phyloP scores from a whole-genome alignment of 2,329 filamentous ascomycete species.

The Aspergillus ustus region DNA sequence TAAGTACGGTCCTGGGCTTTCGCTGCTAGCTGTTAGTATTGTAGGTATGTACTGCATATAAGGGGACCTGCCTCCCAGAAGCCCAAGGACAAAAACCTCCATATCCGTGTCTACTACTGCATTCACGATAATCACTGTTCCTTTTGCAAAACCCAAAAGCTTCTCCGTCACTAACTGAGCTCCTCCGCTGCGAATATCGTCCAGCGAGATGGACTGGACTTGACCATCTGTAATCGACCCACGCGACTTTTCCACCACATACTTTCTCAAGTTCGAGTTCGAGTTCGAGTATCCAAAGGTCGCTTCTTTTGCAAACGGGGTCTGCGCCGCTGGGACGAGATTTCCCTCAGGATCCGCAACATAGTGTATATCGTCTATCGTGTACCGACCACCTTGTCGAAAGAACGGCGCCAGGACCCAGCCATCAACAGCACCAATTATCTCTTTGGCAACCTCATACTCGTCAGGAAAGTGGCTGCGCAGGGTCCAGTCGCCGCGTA shows the following conservation, averaged over 20 bases:
- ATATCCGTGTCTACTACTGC: slow-evolving; percentile 60
- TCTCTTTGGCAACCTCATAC: slow-evolving; percentile 55
- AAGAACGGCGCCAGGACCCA: slow-evolving; percentile 65
- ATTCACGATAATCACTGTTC: slow-evolving; percentile 57
- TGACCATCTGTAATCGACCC: slow-evolving; percentile 45
- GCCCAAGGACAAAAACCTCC: slow-evolving; percentile 57
- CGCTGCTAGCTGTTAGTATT: slow-evolving; percentile 15
- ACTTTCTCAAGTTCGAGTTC: slow-evolving; percentile 59
- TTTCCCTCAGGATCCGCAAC: slow-evolving; percentile 55
- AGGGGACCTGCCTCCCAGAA: slow-evolving; percentile 42
- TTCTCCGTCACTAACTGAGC: slow-evolving; percentile 47
- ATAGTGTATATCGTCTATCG: slow-evolving; percentile 63
- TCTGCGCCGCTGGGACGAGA: slow-evolving; percentile 57
- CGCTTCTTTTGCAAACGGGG: slow-evolving; percentile 62
- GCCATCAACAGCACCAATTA: slow-evolving; percentile 56
- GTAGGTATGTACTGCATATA: not conserved
- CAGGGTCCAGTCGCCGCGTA: slow-evolving; percentile 62
- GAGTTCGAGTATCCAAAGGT: slow-evolving; percentile 62
- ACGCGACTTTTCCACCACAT: slow-evolving; percentile 59
- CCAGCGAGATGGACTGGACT: slow-evolving; percentile 51
- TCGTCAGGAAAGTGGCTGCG: slow-evolving; percentile 63
- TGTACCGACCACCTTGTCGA: slow-evolving; percentile 61
- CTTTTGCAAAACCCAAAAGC: slow-evolving; percentile 42
- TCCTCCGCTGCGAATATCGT: slow-evolving; percentile 55
- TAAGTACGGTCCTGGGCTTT: slow-evolving; percentile 46